Base-by-base conservation (phyloP, 495 filamentous ascomycete genomes). In the Podospora anserina region DNA sequence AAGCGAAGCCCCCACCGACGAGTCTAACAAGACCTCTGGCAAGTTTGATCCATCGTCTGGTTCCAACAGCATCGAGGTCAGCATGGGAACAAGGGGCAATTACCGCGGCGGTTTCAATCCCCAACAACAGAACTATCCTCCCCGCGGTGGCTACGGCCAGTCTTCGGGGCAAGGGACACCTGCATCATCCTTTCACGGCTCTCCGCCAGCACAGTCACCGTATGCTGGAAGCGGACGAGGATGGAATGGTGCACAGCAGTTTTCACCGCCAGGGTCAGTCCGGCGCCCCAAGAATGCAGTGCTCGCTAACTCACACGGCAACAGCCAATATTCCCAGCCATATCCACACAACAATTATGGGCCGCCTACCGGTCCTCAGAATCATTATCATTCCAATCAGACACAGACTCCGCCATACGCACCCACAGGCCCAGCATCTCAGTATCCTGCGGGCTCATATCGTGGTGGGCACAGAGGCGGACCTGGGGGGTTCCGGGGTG, bases 171-270 rank as follows among this genome's bases (percentile, higher is more conserved):
- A 87, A 62, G 79, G 79, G 54, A 87, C 84, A 32, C 85, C 88
- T 44, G 83, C 79, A 63, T 85, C 84, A 49, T 89, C 88, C n/a
- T 85, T 85, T 70, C 87, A 88, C 69, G 86, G 84, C 26, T 92
- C 89, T 11, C 90, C 91, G 49, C 86, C 86, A 54, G 83, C 86
- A 9, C 83, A 85, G 61, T 92, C 90, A 28, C 89, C 90, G 1
- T 89, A 89, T 76, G 82, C 83, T 32, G 81, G 87, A 71, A 86
- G 85, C 26, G 84, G 85, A 28, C 87, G 88, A 80, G 80, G 79
- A 69, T 86, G 86, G 70, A 85, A 81, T 68, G 77, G 80, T 44
- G 84, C 84, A 72, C 82, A 82, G 55, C 88, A 87, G 72, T 83
- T 81, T 56, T 84, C 84, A 59, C 87, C 86, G 69, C 85, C 87